phyloP scores from a whole-genome alignment of 306 rosid species.

The Cicer cuneatum region DNA sequence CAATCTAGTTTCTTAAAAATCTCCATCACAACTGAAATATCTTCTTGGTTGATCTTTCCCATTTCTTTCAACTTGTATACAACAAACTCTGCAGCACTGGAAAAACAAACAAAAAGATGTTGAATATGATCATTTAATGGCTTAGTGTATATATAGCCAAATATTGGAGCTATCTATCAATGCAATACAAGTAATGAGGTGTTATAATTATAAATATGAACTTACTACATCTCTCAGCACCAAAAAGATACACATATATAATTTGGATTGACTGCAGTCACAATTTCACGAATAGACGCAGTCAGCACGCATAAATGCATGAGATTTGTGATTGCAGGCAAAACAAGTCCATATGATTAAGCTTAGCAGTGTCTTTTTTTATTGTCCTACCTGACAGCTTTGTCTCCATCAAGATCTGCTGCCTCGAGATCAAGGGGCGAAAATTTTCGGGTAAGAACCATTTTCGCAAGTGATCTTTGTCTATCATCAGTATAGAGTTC shows the following conservation, averaged over 20 bases:
- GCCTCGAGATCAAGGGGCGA: constrained; percentile 73
- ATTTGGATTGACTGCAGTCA: no score
- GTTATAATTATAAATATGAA: background rate
- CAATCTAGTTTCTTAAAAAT: constrained; percentile 61
- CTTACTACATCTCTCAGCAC: background rate
- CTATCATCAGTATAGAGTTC: constrained; percentile 69
- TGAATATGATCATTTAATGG: constrained; percentile 3
- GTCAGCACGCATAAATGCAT: no score
- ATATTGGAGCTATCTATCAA: background rate
- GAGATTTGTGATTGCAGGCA: no score
- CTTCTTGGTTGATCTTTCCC: constrained; percentile 74
- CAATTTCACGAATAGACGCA: no score
- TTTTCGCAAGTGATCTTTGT: constrained; percentile 60
- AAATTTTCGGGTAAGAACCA: constrained; percentile 63
- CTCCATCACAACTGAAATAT: constrained; percentile 65
- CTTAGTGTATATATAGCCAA: background rate
- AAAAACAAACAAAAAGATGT: background rate
- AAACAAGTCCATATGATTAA: background rate
- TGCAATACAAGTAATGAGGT: background rate
- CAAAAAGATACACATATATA: background rate
- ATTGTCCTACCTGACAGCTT: constrained; percentile 61
- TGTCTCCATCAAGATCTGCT: constrained; percentile 85
- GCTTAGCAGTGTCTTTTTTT: background rate
- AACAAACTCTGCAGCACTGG: constrained; percentile 75
- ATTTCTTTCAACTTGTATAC: constrained; percentile 86